Conservation (phyloP, 768 basidiomycete species). For the Russula ochroleuca region DNA sequence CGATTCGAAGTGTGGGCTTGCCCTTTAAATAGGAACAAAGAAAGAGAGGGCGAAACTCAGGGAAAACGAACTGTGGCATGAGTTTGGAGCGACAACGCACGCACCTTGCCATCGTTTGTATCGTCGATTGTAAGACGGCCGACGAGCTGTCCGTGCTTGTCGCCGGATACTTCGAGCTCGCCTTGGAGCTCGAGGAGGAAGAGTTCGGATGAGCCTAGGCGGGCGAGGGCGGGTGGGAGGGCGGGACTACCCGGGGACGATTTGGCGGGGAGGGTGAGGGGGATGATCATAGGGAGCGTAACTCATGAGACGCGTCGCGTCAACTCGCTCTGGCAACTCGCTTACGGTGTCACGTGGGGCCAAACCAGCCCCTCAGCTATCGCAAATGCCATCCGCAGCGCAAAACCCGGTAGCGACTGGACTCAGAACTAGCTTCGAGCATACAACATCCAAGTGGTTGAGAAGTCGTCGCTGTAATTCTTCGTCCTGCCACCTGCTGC, state of each 20-base stretch:
- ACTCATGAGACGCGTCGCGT: background rate
- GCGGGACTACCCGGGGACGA: constrained; percentile 34
- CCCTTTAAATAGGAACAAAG: constrained; percentile 41
- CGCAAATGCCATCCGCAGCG: too few species aligned
- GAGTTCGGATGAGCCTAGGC: constrained; percentile 73
- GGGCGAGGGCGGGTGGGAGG: constrained; percentile 61
- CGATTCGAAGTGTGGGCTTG: constrained; percentile 75
- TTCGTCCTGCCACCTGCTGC: too few species aligned
- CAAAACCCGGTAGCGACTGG: too few species aligned
- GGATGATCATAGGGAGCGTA: constrained; percentile 83
- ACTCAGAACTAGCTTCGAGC: too few species aligned
- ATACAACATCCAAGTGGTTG: too few species aligned
- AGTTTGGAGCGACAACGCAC: too few species aligned
- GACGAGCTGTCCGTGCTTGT: constrained; percentile 66
- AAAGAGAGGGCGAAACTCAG: too few species aligned
- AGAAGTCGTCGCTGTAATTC: too few species aligned
- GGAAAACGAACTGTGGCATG: constrained; percentile 29
- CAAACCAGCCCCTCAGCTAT: too few species aligned
- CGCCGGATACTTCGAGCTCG: constrained; percentile 64
- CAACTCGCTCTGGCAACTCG: too few species aligned
- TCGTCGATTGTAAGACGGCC: constrained; percentile 71
- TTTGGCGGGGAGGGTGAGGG: constrained; percentile 43
- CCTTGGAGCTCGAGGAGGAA: constrained; percentile 89
- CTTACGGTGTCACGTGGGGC: background rate
- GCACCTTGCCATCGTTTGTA: constrained; percentile 39